Conservation (phyloP, 768 basidiomycete genomes). For the Pleurotus platypus region DNA sequence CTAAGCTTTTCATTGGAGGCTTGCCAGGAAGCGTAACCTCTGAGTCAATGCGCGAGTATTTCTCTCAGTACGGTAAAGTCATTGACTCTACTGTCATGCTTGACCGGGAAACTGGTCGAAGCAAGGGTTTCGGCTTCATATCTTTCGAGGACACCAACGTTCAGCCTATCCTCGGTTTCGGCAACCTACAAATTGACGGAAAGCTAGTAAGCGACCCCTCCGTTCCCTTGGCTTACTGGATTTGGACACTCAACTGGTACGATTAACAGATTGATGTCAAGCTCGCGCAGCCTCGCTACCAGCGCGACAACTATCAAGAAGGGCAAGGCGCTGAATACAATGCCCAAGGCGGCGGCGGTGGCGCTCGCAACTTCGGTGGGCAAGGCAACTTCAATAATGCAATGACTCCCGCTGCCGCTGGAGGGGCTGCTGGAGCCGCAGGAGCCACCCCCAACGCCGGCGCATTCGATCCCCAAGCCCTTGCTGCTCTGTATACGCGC, state of each 20-base stretch:
- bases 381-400: constrained; percentile 37
- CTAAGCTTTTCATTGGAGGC: constrained; percentile 95
- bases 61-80: constrained; percentile 91
- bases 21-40: constrained; percentile 90
- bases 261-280: constrained; percentile 88
- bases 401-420: constrained; percentile 19
- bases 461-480: constrained; percentile 88
- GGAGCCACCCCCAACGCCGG: constrained; percentile 33
- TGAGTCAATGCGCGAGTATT: constrained; percentile 90
- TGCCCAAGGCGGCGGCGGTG: constrained; percentile 17
- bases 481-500: constrained; percentile 90
- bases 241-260: neutral
- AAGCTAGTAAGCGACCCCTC: constrained; percentile 66
- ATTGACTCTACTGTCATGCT: constrained; percentile 99
- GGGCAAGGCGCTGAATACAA: constrained; percentile 16
- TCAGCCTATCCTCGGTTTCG: constrained; percentile 83
- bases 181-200: constrained; percentile 90
- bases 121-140: constrained; percentile 98
- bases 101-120: constrained; percentile 90
- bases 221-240: neutral
- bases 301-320: constrained; percentile 62
- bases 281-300: constrained; percentile 87
- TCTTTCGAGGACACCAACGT: constrained; percentile 93
- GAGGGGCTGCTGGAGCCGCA: constrained; percentile 22
- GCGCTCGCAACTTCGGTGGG: constrained; percentile 22